Evolutionary conservation across 2,329 filamentous ascomycete genomes (phyloP).

Genomic region (Xylariaceae sp.): DNA sequence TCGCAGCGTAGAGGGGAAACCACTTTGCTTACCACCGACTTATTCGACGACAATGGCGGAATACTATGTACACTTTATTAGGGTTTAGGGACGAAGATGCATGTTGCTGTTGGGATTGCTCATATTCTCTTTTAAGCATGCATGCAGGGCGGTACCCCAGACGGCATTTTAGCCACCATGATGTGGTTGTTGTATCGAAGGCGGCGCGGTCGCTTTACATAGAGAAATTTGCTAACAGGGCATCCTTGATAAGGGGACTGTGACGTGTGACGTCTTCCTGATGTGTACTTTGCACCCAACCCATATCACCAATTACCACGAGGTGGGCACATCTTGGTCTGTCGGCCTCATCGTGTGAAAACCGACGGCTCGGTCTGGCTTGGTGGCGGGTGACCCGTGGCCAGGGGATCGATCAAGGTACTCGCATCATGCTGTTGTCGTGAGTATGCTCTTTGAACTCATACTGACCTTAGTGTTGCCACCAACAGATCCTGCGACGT

Average conservation of each 20-base stretch:
- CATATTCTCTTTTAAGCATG: slow-evolving; percentile 20
- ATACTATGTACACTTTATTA: slow-evolving; percentile 24
- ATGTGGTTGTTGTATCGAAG: slow-evolving; percentile 24
- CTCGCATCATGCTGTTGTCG: slow-evolving; percentile 1
- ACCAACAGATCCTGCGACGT: background rate
- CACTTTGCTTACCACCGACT: slow-evolving; percentile 12
- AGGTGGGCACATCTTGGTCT: background rate
- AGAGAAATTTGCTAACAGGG: slow-evolving; percentile 25
- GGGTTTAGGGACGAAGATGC: slow-evolving; percentile 23
- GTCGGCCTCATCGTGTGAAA: slow-evolving; percentile 1
- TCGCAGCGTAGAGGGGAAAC: slow-evolving; percentile 22
- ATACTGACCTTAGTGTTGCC: background rate
- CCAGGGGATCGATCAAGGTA: background rate
- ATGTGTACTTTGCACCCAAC: slow-evolving; percentile 25
- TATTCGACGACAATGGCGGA: slow-evolving; percentile 20
- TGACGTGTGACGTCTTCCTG: slow-evolving; percentile 26
- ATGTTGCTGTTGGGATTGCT: slow-evolving; percentile 21
- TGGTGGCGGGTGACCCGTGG: slow-evolving; percentile 4
- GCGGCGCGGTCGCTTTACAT: slow-evolving; percentile 27
- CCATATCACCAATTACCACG: slow-evolving; percentile 7
- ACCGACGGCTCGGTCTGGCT: slow-evolving; percentile 6
- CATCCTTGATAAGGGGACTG: slow-evolving; percentile 22
- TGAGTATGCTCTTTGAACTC: slow-evolving; percentile 1
- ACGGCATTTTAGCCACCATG: slow-evolving; percentile 28
- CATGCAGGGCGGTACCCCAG: slow-evolving; percentile 14